These are phyloP conservation scores for Cystofilobasidium ferigula DNA, from an alignment of 768 basidiomycete genomes.

Conservation along the genomic window DNA sequence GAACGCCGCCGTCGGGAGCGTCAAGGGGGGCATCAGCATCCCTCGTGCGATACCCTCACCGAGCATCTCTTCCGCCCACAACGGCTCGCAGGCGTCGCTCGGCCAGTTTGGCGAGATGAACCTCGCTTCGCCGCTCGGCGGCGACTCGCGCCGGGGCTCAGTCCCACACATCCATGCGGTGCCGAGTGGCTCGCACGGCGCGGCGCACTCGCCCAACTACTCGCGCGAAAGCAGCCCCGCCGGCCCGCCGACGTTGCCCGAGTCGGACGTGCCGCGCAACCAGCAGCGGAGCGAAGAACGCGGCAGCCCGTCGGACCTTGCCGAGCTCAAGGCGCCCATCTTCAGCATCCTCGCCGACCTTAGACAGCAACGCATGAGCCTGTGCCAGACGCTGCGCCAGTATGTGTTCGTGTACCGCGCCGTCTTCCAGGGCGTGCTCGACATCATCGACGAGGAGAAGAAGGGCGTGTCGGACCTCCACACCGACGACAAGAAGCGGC, in stretches of 20 bases:
- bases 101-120: constrained; percentile 6
- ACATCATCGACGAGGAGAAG: constrained; percentile 63
- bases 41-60: neutral
- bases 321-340: constrained; percentile 62
- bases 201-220: constrained; percentile 10
- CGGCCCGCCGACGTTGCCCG: constrained; percentile 42
- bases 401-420: constrained; percentile 85
- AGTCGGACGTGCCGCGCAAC: constrained; percentile 5
- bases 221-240: constrained; percentile 49
- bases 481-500: constrained; percentile 21
- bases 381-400: constrained; percentile 87
- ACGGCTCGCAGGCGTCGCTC: constrained; percentile 4
- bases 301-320: constrained; percentile 45
- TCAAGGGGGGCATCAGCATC: neutral
- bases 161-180: neutral
- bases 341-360: constrained; percentile 78
- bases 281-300: neutral
- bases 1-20: neutral
- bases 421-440: constrained; percentile 66
- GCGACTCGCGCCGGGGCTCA: neutral
- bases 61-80: neutral
- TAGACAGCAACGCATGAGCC: constrained; percentile 90
- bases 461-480: constrained; percentile 28
- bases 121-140: neutral
- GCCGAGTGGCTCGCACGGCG: constrained; percentile 3